Conservation (phyloP, 2,329 filamentous ascomycete species). For the Diatrype stigma region DNA sequence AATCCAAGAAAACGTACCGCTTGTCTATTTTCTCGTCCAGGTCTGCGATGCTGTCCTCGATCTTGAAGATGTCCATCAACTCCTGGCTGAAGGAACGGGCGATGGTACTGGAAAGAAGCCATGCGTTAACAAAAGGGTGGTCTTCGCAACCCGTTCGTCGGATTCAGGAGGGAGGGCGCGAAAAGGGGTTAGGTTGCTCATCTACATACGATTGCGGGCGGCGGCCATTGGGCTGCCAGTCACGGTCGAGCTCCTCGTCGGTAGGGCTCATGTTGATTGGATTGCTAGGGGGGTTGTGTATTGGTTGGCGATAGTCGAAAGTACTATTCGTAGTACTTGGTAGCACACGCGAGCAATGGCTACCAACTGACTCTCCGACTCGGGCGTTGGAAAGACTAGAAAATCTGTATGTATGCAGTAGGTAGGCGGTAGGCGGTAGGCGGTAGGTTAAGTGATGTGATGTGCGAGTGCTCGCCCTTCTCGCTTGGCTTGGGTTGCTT, state of each 20-base stretch:
- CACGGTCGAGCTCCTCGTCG: slow-evolving; percentile 67
- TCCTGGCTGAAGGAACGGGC: slow-evolving; percentile 83
- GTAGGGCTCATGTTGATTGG: slow-evolving; percentile 38
- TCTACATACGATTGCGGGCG: slow-evolving; percentile 80
- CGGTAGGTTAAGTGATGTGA: no score
- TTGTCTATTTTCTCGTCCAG: slow-evolving; percentile 72
- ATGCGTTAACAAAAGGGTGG: no score
- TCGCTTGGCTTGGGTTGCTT: no score
- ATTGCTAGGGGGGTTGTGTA: no score
- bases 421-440: no score
- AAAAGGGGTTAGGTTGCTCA: slow-evolving; percentile 9
- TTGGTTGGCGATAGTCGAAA: no score
- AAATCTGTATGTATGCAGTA: no score
- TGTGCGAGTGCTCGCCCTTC: no score
- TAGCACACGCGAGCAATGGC: no score
- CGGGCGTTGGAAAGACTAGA: no score
- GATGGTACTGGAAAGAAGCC: slow-evolving; percentile 84
- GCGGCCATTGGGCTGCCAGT: slow-evolving; percentile 74
- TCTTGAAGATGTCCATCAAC: slow-evolving; percentile 83
- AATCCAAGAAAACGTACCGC: slow-evolving; percentile 71
- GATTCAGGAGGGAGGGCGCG: not conserved
- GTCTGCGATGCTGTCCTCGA: slow-evolving; percentile 72
- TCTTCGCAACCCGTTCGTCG: slow-evolving; percentile 55
- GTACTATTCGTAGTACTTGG: no score
- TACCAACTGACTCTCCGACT: no score